A percentile compares a stretch with the other conserved stretches of the same genome.
These are phyloP conservation scores for Isochrysis galbana DNA, from an alignment of 78 protist species.

Conservation along the genomic window DNA sequence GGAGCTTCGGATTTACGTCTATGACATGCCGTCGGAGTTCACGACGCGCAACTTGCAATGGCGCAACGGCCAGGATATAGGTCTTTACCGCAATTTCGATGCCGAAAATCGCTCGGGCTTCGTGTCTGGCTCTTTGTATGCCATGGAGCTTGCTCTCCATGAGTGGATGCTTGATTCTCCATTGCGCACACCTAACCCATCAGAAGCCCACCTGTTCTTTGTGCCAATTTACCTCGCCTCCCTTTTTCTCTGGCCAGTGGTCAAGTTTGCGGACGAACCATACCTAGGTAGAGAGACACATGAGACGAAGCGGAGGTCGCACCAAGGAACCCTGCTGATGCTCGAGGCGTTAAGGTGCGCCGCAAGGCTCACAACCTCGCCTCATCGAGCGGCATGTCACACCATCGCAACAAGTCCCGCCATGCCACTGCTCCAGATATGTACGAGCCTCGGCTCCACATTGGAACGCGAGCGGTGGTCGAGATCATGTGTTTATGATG, in stretches of 20 bases:
- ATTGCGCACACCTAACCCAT: background rate
- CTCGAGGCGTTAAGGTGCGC: no score
- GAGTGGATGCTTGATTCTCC: constrained; percentile 19
- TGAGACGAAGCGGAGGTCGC: background rate
- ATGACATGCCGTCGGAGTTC: constrained; percentile 24
- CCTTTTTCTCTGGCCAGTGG: background rate
- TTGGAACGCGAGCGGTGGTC: background rate
- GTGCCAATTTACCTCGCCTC: background rate
- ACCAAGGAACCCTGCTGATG: background rate
- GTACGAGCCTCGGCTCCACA: background rate
- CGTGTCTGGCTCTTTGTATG: background rate
- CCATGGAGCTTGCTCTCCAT: constrained; percentile 6
- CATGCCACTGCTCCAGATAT: background rate
- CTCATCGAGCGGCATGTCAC: no score
- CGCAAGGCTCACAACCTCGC: no score
- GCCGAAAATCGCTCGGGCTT: background rate
- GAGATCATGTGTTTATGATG: background rate
- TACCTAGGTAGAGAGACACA: background rate
- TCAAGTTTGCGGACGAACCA: background rate
- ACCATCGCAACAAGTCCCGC: no score
- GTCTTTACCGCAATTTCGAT: background rate
- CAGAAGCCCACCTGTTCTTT: background rate
- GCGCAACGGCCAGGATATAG: background rate
- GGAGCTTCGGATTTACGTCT: background rate
- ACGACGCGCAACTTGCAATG: background rate